Percentiles rank a stretch among this genome's conserved stretches.
Evolutionary conservation across 2,329 filamentous ascomycete genomes (phyloP).

Genomic region (Didymella segeticola): DNA sequence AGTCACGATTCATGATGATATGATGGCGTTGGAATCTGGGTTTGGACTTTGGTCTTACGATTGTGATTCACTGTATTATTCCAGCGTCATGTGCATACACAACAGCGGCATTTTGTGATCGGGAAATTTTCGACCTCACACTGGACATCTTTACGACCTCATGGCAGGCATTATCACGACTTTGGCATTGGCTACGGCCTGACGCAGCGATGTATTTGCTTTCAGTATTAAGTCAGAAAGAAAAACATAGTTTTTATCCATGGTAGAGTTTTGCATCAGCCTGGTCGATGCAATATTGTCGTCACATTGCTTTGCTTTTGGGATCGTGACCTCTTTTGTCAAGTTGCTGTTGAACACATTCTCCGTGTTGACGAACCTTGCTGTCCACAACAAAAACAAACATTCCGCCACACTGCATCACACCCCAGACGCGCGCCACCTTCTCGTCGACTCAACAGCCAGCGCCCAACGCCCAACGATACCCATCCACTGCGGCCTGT

Average conservation of each 20-base stretch:
- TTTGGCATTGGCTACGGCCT: constrained; percentile 1
- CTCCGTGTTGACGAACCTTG: neutral
- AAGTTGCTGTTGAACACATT: neutral
- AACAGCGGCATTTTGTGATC: constrained; percentile 1
- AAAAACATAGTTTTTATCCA: neutral
- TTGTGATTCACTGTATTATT: neutral
- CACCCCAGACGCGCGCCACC: neutral
- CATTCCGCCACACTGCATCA: constrained; percentile 5
- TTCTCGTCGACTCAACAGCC: neutral
- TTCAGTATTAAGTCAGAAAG: neutral
- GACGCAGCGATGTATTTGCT: constrained; percentile 3
- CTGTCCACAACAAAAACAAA: constrained; percentile 14
- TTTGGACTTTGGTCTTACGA: neutral
- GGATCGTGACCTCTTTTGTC: neutral
- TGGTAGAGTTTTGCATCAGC: neutral
- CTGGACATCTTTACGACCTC: constrained; percentile 6
- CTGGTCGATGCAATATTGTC: neutral
- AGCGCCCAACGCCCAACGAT: neutral
- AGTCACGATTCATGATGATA: neutral
- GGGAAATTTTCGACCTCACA: neutral
- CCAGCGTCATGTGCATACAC: constrained; percentile 3
- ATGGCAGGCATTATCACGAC: constrained; percentile 1
- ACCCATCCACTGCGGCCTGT: neutral
- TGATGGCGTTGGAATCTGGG: constrained; percentile 2
- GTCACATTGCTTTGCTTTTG: too few relatives aligned